Evolutionary conservation across 106 monocot species (phyloP).

Genomic region (Amphibolis antarctica): DNA sequence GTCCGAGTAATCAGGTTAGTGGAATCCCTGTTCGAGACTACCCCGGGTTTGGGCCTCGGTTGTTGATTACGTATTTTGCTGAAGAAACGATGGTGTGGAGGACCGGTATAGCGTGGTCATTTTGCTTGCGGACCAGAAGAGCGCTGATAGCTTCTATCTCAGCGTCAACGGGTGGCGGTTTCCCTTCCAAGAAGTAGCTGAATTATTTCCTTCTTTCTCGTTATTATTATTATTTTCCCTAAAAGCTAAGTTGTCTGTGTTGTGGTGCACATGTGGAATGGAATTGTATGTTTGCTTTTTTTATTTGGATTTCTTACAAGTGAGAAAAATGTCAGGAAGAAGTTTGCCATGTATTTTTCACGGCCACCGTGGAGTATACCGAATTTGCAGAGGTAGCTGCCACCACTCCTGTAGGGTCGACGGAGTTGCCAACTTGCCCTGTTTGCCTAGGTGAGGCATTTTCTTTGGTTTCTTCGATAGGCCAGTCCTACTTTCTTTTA

Average conservation of each 20-base stretch:
- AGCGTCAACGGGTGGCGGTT: conserved; percentile 76
- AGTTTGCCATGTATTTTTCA: conserved; percentile 74
- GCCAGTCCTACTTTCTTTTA: background rate
- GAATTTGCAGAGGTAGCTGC: conserved; percentile 39
- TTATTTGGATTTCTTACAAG: background rate
- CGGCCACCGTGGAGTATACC: conserved; percentile 52
- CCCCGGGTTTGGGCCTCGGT: background rate
- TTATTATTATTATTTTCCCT: background rate
- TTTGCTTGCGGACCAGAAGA: conserved; percentile 63
- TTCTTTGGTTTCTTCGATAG: background rate
- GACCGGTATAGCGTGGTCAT: conserved; percentile 80
- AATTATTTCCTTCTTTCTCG: background rate
- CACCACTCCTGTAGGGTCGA: conserved; percentile 51
- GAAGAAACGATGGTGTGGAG: conserved; percentile 75
- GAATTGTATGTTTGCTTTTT: background rate
- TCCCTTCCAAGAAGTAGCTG: conserved; percentile 46
- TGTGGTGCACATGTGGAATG: background rate
- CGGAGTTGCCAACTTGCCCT: conserved; percentile 78
- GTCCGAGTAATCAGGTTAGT: conserved; percentile 60
- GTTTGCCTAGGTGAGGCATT: conserved; percentile 69
- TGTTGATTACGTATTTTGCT: background rate
- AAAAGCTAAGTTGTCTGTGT: background rate
- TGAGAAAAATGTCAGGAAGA: conserved; percentile 41
- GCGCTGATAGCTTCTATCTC: conserved; percentile 65
- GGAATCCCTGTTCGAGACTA: background rate